Base-by-base conservation (phyloP, 2,329 filamentous ascomycete species). In the Xylaria sp. region DNA sequence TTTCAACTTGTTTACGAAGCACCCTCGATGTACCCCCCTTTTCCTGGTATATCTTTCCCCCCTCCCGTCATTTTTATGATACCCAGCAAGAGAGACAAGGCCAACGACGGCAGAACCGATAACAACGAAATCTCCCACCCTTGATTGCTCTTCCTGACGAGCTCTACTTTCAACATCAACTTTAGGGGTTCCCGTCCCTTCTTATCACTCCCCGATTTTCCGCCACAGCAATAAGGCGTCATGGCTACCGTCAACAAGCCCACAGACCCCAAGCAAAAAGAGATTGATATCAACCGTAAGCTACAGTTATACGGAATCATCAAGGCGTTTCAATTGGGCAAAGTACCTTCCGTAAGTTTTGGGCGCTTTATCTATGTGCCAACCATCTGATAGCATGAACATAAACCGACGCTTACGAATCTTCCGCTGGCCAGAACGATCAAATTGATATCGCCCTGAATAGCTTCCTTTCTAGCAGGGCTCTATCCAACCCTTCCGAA, bases 371-470 rank as follows among this genome's bases (percentile, higher is more conserved):
- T 13, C 29, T 81, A 38, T 31, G 10, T 8, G 11, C 10, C 2
- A 19, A 15, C 25, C 9, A 11, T 40, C 25, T n/a, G n/a, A n/a
- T 25, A 10, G 35, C 5, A 17, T 3, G 33, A n/a, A 7, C 3
- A n/a, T 9, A 52, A 13, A 11, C 41, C 9, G 11, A 35, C 54
- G 21, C 58, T 63, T 10, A 67, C 71, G 48, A 63, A 62, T 46
- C 27, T 21, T 53, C 1, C 17, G 27, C 3, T 2, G 41, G 55
- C 61, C 71, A 92, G 90, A 97, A 97, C 78, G 91, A 94, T 71
- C 93, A 97, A 81, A 96, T 97, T 76, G 95, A 98, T 80, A 84
- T 97, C 49, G 93, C 95, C 27, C 79, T 99, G 75, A 98, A 96
- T 84, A 95, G 90, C 75, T 90, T 92, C 70, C 83, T 97, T 52